phyloP scores from a whole-genome alignment of 179 eudicot genomes.

The Vitellaria paradoxa region DNA sequence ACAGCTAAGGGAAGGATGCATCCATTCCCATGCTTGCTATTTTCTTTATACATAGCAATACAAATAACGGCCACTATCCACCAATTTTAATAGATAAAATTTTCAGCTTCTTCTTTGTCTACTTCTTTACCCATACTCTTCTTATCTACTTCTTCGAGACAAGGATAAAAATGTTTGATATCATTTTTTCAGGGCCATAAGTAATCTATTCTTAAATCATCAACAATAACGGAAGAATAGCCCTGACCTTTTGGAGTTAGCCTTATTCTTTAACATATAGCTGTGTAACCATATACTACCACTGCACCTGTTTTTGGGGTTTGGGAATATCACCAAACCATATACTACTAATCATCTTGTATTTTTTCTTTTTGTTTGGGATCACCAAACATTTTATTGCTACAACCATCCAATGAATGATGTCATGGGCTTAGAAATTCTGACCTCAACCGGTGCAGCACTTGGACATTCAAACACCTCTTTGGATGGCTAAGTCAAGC shows the following conservation, averaged over 20 bases:
- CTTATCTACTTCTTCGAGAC: background rate
- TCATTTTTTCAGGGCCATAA: background rate
- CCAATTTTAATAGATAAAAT: background rate
- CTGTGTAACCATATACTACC: background rate
- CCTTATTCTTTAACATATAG: background rate
- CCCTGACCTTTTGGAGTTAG: background rate
- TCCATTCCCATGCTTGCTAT: too few relatives aligned
- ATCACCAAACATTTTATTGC: background rate
- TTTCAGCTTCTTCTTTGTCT: background rate
- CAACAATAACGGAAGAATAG: background rate
- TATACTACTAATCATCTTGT: background rate
- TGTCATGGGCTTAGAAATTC: too few relatives aligned
- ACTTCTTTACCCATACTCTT: background rate
- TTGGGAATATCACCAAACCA: background rate
- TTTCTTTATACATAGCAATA: background rate
- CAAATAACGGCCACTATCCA: background rate
- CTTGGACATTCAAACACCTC: too few relatives aligned
- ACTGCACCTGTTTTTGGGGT: too few relatives aligned
- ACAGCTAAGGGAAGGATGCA: background rate
- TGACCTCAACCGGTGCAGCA: too few relatives aligned
- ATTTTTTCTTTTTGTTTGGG: background rate
- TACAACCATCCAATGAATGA: background rate
- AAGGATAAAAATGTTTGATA: background rate
- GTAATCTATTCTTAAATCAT: background rate
- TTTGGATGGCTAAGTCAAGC: too few relatives aligned